Percentiles rank a stretch among this genome's conserved stretches.
These are phyloP conservation scores for Phanerochaete carnosa DNA, from an alignment of 768 basidiomycete genomes.

Conservation along the genomic window DNA sequence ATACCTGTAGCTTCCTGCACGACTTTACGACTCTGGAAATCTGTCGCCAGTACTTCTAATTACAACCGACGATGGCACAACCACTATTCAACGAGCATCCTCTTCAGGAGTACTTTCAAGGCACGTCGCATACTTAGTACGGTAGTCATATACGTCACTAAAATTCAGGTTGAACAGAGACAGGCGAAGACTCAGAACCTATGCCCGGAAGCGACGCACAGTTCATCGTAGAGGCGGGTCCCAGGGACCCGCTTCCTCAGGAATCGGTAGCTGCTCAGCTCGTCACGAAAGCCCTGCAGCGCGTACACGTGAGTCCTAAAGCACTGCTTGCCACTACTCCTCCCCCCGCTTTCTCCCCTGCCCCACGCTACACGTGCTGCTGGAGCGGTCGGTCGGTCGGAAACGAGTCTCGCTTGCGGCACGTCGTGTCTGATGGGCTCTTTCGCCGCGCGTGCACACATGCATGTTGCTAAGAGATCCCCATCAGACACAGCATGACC, in stretches of 20 bases:
- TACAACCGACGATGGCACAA: conserved; percentile 57
- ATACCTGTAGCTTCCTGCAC: background rate
- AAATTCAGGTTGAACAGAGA: conserved; percentile 36
- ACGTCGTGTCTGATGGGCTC: background rate
- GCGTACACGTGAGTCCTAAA: conserved; percentile 15
- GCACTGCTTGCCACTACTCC: background rate
- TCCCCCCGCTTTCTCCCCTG: background rate
- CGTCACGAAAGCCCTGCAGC: conserved; percentile 11
- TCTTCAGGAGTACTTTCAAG: conserved; percentile 67
- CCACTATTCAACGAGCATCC: conserved; percentile 77
- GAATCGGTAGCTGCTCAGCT: conserved; percentile 8
- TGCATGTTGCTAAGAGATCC: background rate
- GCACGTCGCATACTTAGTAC: conserved; percentile 32
- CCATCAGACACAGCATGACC: background rate
- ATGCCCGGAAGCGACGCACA: conserved; percentile 55
- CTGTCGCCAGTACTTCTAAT: background rate
- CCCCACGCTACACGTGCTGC: background rate
- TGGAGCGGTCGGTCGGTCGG: background rate
- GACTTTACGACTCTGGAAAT: background rate
- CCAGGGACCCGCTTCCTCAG: conserved; percentile 19
- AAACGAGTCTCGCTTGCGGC: background rate
- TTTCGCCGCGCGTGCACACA: background rate
- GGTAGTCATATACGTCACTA: conserved; percentile 10
- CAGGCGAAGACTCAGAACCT: conserved; percentile 51
- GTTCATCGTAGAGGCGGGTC: conserved; percentile 33